Evolutionary conservation across 208 protist species (phyloP).

Genomic region (Herpetomonas muscarum): DNA sequence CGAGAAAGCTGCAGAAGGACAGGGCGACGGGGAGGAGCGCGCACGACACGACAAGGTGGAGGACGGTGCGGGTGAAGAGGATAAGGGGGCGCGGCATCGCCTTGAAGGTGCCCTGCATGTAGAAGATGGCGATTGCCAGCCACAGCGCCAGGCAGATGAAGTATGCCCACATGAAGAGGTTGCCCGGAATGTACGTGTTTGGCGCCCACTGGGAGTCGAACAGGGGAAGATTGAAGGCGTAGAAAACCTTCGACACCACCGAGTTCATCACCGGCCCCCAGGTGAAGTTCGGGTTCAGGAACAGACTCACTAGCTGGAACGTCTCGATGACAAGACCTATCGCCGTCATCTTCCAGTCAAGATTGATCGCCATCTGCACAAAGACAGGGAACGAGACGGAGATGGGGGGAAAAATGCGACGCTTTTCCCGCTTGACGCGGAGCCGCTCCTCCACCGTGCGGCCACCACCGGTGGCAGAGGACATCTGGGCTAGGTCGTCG

Average conservation of each 20-base stretch:
- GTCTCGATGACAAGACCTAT: slow-evolving; percentile 16
- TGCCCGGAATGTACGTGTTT: not conserved
- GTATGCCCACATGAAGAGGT: slow-evolving; percentile 9
- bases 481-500: no score
- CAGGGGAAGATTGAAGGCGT: slow-evolving; percentile 18
- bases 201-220: slow-evolving; percentile 9
- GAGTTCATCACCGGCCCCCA: slow-evolving; percentile 5
- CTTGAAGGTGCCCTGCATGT: not conserved
- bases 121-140: not conserved
- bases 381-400: slow-evolving; percentile 7
- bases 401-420: not conserved
- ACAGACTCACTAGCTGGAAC: slow-evolving; percentile 10
- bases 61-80: not conserved
- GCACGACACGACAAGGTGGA: slow-evolving; percentile 4
- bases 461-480: no score
- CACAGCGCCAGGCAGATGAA: not conserved
- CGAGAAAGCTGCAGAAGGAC: slow-evolving; percentile 5
- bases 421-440: not conserved
- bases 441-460: not conserved
- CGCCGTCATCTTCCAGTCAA: slow-evolving; percentile 15
- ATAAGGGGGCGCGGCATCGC: slow-evolving; percentile 1
- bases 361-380: slow-evolving; percentile 5
- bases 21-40: slow-evolving; percentile 3
- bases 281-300: slow-evolving; percentile 12
- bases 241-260: slow-evolving; percentile 7